Conservation (phyloP, 192 early-diverging fungal genomes). For the Coemansia erecta region DNA sequence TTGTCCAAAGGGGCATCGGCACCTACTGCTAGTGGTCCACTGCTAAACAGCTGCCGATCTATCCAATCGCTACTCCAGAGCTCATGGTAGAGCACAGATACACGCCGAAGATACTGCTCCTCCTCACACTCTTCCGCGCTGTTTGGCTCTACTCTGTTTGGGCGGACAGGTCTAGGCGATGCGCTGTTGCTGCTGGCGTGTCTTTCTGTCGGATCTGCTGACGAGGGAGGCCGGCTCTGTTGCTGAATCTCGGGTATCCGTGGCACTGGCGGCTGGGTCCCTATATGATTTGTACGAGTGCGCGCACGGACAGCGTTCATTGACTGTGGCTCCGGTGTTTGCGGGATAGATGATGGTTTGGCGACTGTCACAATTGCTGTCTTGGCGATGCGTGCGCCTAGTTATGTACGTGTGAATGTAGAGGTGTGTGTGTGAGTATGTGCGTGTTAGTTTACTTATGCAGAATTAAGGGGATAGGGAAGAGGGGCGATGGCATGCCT, state of each 20-base stretch:
- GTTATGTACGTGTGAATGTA: too few species aligned
- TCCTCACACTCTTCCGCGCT: slow-evolving; percentile 23
- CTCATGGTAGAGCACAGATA: slow-evolving; percentile 49
- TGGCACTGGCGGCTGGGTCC: not conserved
- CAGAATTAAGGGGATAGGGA: too few species aligned
- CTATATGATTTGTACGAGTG: not conserved
- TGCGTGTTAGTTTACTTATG: too few species aligned
- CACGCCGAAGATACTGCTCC: slow-evolving; percentile 47
- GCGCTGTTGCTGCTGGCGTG: not conserved
- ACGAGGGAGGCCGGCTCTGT: not conserved
- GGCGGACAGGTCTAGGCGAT: not conserved
- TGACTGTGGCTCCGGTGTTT: not conserved
- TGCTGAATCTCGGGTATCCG: slow-evolving; percentile 6
- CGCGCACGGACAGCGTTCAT: not conserved
- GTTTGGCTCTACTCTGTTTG: not conserved
- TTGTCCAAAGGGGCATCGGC: not conserved
- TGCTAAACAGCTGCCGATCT: slow-evolving; percentile 23
- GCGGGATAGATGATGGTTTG: too few species aligned
- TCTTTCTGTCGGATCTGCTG: too few species aligned
- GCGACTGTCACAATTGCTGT: too few species aligned
- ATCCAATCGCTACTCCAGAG: slow-evolving; percentile 49
- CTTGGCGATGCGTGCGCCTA: too few species aligned
- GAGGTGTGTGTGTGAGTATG: too few species aligned
- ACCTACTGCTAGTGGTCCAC: not conserved
- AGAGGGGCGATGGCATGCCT: too few species aligned